Evolutionary conservation across 495 filamentous ascomycete species (phyloP).

Genomic region (Neurospora hispaniola): DNA sequence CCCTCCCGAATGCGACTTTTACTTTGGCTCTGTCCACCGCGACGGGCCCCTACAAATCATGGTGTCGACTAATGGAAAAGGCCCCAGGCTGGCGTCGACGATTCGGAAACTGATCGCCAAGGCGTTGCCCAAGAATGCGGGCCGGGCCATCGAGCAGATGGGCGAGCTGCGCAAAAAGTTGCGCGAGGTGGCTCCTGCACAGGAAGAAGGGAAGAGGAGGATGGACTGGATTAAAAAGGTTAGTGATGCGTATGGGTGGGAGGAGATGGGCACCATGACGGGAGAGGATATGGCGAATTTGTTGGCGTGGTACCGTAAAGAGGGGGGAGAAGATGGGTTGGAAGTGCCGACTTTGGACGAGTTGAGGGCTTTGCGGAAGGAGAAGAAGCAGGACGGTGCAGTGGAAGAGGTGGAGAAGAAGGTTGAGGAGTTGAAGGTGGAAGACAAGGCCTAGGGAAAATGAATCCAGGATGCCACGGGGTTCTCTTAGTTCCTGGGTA

Average conservation of each 20-base stretch:
- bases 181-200: slow-evolving; percentile 58
- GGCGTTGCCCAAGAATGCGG: slow-evolving; percentile 62
- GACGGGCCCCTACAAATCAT: slow-evolving; percentile 95
- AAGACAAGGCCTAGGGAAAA: neutral
- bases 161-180: slow-evolving; percentile 68
- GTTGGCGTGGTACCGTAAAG: slow-evolving; percentile 54
- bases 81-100: slow-evolving; percentile 80
- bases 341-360: slow-evolving; percentile 35
- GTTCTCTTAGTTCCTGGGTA: neutral
- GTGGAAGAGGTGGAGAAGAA: neutral
- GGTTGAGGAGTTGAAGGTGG: neutral
- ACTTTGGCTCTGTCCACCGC: slow-evolving; percentile 89
- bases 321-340: slow-evolving; percentile 38
- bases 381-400: neutral
- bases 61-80: slow-evolving; percentile 97
- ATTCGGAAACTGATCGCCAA: slow-evolving; percentile 75
- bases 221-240: slow-evolving; percentile 96
- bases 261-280: slow-evolving; percentile 75
- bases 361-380: slow-evolving; percentile 37
- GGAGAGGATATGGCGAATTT: slow-evolving; percentile 77
- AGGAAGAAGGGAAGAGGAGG: slow-evolving; percentile 69
- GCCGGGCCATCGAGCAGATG: slow-evolving; percentile 73
- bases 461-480: neutral
- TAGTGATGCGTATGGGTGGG: slow-evolving; percentile 76
- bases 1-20: slow-evolving; percentile 94